phyloP scores from a whole-genome alignment of 2,329 filamentous ascomycete species.

The Diaporthe vexans region DNA sequence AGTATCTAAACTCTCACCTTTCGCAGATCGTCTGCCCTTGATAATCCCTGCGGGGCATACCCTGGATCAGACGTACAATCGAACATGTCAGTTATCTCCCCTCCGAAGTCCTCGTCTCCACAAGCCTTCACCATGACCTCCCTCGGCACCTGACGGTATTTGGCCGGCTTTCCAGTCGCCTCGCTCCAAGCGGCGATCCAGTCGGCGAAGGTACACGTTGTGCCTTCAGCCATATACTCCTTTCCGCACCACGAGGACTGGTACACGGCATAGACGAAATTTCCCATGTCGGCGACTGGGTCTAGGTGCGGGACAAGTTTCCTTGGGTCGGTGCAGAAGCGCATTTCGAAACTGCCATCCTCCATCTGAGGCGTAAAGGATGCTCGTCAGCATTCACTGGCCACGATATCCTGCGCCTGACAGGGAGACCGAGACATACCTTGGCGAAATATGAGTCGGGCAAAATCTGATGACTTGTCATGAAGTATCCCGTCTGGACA shows the following conservation, averaged over 20 bases:
- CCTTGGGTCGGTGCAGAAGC: slow-evolving; percentile 58
- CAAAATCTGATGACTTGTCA: slow-evolving; percentile 61
- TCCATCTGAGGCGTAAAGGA: slow-evolving; percentile 47
- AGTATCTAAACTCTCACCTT: slow-evolving; percentile 53
- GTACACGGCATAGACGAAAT: slow-evolving; percentile 62
- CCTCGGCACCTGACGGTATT: slow-evolving; percentile 56
- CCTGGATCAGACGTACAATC: slow-evolving; percentile 61
- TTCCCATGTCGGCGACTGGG: slow-evolving; percentile 62
- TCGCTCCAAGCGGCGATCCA: slow-evolving; percentile 59
- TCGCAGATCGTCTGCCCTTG: slow-evolving; percentile 59
- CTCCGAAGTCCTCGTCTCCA: slow-evolving; percentile 57
- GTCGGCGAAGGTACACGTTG: slow-evolving; percentile 61
- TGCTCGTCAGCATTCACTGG: not conserved
- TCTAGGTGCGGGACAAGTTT: slow-evolving; percentile 59
- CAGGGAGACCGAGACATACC: slow-evolving; percentile 49
- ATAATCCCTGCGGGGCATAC: slow-evolving; percentile 56
- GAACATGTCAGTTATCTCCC: slow-evolving; percentile 63
- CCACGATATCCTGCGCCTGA: not conserved
- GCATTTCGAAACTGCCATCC: slow-evolving; percentile 61
- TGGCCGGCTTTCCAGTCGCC: slow-evolving; percentile 51
- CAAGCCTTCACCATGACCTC: slow-evolving; percentile 57
- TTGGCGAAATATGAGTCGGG: slow-evolving; percentile 62
- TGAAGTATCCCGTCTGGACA: slow-evolving; percentile 65
- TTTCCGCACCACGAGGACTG: slow-evolving; percentile 58
- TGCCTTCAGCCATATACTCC: slow-evolving; percentile 63